Evolutionary conservation across 805 yeast species (phyloP).

Genomic region (Kurtzmaniella fragi): DNA sequence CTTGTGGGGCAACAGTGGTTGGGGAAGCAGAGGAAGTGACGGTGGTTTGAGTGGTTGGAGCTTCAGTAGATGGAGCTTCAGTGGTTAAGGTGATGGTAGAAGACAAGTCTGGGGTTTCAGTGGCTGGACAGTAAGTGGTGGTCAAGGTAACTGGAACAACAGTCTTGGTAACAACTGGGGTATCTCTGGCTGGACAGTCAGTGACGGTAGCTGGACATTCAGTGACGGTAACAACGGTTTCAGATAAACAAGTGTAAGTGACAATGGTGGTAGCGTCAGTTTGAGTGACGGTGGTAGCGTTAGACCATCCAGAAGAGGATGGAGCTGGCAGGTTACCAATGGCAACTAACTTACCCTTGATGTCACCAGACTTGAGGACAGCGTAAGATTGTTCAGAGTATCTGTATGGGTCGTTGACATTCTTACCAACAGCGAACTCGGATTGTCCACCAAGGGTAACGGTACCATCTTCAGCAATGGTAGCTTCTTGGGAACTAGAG

Average conservation of each 20-base stretch:
- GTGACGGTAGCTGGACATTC: slow-evolving; percentile 9
- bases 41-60: not conserved
- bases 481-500: not conserved
- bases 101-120: slow-evolving; percentile 1
- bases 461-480: slow-evolving; percentile 1
- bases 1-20: too few relatives aligned
- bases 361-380: not conserved
- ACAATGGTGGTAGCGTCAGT: slow-evolving; percentile 2
- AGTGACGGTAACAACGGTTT: slow-evolving; percentile 13
- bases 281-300: too few relatives aligned
- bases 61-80: slow-evolving; percentile 3
- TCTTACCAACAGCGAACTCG: slow-evolving; percentile 20
- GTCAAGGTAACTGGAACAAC: slow-evolving; percentile 3
- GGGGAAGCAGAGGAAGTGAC: too few relatives aligned
- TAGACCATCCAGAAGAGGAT: not conserved
- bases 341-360: too few relatives aligned
- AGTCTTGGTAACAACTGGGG: slow-evolving; percentile 1
- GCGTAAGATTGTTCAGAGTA: slow-evolving; percentile 16
- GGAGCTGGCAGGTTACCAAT: too few relatives aligned
- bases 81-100: slow-evolving; percentile 1
- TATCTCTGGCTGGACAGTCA: slow-evolving; percentile 6
- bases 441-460: slow-evolving; percentile 11
- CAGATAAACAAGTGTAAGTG: not conserved
- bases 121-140: slow-evolving; percentile 5
- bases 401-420: slow-evolving; percentile 24